A percentile compares a stretch with the other conserved stretches of the same genome.
phyloP scores from a whole-genome alignment of 106 monocot genomes.

The Cymbidium sinense region DNA sequence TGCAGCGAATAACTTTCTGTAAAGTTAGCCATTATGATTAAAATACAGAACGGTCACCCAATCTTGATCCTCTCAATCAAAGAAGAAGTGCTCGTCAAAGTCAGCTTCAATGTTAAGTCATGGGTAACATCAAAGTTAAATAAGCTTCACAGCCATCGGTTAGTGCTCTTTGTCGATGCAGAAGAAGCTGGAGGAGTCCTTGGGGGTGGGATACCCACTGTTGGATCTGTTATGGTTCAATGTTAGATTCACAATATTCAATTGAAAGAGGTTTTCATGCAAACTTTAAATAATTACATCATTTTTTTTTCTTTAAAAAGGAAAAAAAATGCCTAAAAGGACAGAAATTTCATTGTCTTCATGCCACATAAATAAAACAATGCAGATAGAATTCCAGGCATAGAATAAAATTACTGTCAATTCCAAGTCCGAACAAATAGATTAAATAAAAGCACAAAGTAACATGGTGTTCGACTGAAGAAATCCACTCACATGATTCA shows the following conservation, averaged over 20 bases:
- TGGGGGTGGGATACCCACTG: not conserved
- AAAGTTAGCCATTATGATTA: not conserved
- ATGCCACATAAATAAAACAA: not conserved
- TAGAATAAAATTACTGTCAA: too few species aligned
- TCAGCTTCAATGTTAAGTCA: not conserved
- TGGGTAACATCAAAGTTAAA: not conserved
- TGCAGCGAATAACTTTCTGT: not conserved
- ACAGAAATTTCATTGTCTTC: not conserved
- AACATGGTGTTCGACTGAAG: not conserved
- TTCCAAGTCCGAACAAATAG: not conserved
- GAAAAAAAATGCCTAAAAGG: too few species aligned
- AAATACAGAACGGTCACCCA: not conserved
- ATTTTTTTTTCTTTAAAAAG: not conserved
- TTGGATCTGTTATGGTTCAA: not conserved
- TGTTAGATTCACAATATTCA: not conserved
- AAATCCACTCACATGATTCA: constrained; percentile 19
- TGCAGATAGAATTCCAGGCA: not conserved
- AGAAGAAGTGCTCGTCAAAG: not conserved
- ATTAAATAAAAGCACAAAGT: not conserved
- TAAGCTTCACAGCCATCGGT: not conserved
- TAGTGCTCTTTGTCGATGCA: not conserved
- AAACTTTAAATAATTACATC: too few species aligned
- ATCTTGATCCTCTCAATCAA: not conserved
- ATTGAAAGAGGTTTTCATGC: not conserved
- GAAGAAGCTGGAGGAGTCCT: not conserved